Evolutionary conservation across 371 early-diverging fungal species (phyloP).

Genomic region (Actinomortierella wolfii): DNA sequence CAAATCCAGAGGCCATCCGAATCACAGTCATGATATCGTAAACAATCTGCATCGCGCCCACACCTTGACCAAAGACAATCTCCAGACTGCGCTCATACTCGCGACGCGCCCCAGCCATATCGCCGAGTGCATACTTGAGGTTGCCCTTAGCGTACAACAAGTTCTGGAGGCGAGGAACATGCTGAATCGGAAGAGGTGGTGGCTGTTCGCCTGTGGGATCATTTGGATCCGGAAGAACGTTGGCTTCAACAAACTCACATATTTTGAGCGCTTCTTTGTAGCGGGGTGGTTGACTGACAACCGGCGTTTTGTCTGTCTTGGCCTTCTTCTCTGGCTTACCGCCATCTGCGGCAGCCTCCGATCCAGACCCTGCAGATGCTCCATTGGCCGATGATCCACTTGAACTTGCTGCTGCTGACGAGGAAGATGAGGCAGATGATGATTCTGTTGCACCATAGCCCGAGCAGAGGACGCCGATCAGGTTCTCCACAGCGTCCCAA

Average conservation of each 20-base stretch:
- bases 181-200: constrained; percentile 51
- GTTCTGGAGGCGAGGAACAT: constrained; percentile 73
- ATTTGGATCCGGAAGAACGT: constrained; percentile 52
- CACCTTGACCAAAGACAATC: constrained; percentile 63
- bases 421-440: constrained; percentile 5
- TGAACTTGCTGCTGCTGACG: constrained; percentile 11
- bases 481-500: constrained; percentile 92
- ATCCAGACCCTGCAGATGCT: constrained; percentile 3
- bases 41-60: constrained; percentile 61
- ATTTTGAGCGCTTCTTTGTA: constrained; percentile 81
- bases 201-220: constrained; percentile 40
- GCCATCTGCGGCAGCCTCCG: constrained; percentile 1
- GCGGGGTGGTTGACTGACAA: constrained; percentile 50
- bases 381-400: constrained; percentile 8
- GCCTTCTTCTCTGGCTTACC: constrained; percentile 21
- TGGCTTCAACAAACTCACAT: constrained; percentile 78
- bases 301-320: background rate
- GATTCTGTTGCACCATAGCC: constrained; percentile 28
- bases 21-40: constrained; percentile 59
- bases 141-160: constrained; percentile 88
- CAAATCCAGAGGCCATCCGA: constrained; percentile 41
- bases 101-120: constrained; percentile 69
- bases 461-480: constrained; percentile 80
- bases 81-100: constrained; percentile 81
- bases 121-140: constrained; percentile 76